These are phyloP conservation scores for Mycena sp. DNA, from an alignment of 1,284 basidiomycete species.

Conservation along the genomic window DNA sequence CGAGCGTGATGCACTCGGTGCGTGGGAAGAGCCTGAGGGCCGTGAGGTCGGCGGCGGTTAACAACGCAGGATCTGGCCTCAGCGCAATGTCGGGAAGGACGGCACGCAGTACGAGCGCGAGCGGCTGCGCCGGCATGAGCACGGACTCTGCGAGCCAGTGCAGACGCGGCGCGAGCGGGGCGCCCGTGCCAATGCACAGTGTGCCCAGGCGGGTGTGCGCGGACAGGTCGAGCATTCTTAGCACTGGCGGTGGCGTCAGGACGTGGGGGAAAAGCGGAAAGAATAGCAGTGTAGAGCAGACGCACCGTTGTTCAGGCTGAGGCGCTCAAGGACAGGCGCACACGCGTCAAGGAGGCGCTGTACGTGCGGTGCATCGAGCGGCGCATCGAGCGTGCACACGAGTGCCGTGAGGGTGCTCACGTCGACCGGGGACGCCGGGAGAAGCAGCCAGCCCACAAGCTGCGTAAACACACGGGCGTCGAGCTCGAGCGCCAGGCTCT, in stretches of 20 bases:
- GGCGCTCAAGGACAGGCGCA: background rate
- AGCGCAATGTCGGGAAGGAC: too few species aligned
- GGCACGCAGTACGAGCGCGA: slow-evolving; percentile 3
- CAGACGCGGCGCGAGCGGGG: background rate
- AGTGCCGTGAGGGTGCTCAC: slow-evolving; percentile 7
- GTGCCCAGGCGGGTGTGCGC: background rate
- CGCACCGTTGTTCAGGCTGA: slow-evolving; percentile 8
- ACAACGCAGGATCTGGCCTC: too few species aligned
- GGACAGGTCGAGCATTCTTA: background rate
- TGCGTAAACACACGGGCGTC: slow-evolving; percentile 5
- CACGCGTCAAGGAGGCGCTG: slow-evolving; percentile 2
- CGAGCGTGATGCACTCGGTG: too few species aligned
- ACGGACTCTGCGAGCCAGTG: background rate
- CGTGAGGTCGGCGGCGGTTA: too few species aligned
- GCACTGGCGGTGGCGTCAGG: background rate
- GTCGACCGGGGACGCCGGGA: slow-evolving; percentile 16
- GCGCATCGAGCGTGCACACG: background rate
- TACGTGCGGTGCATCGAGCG: background rate
- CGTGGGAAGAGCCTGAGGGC: too few species aligned
- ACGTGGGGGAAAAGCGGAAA: background rate
- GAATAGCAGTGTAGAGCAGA: background rate
- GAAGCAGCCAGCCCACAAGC: slow-evolving; percentile 20
- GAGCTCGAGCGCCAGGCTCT: slow-evolving; percentile 7
- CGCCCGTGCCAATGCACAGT: background rate
- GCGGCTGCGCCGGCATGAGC: background rate